These are phyloP conservation scores for Scedosporium minutisporum DNA, from an alignment of 2,329 filamentous ascomycete genomes.

Conservation along the genomic window DNA sequence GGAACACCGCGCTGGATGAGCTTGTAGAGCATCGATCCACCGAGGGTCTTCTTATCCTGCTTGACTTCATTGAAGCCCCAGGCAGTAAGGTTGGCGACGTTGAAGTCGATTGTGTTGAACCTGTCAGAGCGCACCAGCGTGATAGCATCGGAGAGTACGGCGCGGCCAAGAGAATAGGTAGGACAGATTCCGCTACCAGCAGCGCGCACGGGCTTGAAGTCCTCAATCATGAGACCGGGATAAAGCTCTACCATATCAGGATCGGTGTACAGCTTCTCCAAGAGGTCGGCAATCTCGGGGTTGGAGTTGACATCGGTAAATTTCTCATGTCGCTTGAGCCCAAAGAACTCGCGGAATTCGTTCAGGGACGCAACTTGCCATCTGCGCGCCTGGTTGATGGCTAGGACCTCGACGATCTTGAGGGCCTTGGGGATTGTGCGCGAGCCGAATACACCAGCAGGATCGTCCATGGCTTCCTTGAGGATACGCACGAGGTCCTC, in stretches of 20 bases:
- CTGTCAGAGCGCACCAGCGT: conserved; percentile 49
- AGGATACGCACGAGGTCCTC: conserved; percentile 47
- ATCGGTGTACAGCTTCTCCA: conserved; percentile 51
- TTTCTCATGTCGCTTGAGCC: conserved; percentile 42
- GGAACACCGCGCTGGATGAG: conserved; percentile 35
- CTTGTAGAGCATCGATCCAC: conserved; percentile 35
- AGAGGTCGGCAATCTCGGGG: conserved; percentile 41
- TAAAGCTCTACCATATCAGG: conserved; percentile 62
- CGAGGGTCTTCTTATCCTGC: conserved; percentile 25
- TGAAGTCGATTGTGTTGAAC: conserved; percentile 46
- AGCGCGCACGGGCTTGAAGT: conserved; percentile 38
- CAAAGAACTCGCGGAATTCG: conserved; percentile 56
- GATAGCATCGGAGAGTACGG: conserved; percentile 50
- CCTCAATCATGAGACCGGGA: conserved; percentile 55
- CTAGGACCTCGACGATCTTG: conserved; percentile 51
- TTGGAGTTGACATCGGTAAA: conserved; percentile 52
- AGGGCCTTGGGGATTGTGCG: conserved; percentile 48
- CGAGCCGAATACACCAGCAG: conserved; percentile 49
- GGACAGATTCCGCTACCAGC: conserved; percentile 43
- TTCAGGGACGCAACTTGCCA: conserved; percentile 55
- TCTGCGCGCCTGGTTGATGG: conserved; percentile 50
- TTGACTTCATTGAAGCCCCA: conserved; percentile 34
- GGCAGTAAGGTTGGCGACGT: conserved; percentile 27
- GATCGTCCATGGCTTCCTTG: conserved; percentile 50
- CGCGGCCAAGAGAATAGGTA: conserved; percentile 43